Evolutionary conservation across 208 protist genomes (phyloP), one percentile per base, ranked within the genome.

Genomic region (Leishmania tarentolae): DNA sequence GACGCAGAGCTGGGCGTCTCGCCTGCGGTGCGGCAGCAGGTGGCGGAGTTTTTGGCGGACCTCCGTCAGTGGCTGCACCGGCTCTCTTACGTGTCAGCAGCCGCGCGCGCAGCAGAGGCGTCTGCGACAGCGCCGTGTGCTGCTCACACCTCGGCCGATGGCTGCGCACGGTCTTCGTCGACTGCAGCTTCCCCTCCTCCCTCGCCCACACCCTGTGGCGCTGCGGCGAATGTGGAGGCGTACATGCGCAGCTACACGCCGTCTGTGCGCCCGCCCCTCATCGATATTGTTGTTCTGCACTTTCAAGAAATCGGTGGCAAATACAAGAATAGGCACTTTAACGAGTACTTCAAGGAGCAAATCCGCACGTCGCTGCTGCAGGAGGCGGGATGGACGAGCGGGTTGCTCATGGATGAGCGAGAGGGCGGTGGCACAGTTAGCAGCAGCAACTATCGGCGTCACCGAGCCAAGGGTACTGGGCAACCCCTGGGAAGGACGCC

Each of bases 261-360:
- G n/a, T 66, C 75, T 17, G 80, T 76, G 44, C 71, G 69, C 8
- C 88, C 90, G 28, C 91, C 91, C 15, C 79, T 91, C 78, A 47
- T 95, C 24, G 94, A 97, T 76, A 86, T 97, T 1, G 80, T 97
- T 66, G 94, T 97, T n/a, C 46, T 97, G 5, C 94, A 97, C 76
- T 86, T 97, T 24, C 94, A 97, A 68, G 94, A 97, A 80, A 88
- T 97, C 65, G 94, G 94, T 31, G 94, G 94, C 44, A 95, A 93
- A 80, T 79, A 83, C 42, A 74, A 84, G 65, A 84, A 95, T 77
- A 73, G 66, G 69, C 83, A 79, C 28, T 94, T 97, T 73, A 95
- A 90, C 65, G 57, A 47, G 15, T 90, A 88, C 76, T 88, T 97
- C 44, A 74, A 73, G 46, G 78, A 89, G 76, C 83, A 86, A 35